phyloP scores from a whole-genome alignment of 148 eudicot genomes.

The Suaeda aralocaspica region DNA sequence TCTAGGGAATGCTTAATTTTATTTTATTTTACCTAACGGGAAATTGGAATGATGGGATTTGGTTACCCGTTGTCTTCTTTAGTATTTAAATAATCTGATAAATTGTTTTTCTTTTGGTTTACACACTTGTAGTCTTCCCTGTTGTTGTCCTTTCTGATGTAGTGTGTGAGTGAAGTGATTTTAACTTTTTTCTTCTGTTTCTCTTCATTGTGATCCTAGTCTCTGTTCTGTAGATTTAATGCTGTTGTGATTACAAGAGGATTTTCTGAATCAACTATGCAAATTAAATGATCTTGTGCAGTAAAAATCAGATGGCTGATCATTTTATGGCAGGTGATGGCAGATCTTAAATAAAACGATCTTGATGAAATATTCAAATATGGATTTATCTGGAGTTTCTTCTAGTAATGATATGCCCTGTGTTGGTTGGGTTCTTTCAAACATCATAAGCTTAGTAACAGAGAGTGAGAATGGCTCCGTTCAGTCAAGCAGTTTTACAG shows the following conservation, averaged over 20 bases:
- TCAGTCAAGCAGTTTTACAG: slow-evolving; percentile 44
- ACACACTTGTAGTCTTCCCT: neutral
- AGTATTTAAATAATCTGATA: neutral
- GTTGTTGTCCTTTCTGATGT: neutral
- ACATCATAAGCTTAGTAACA: slow-evolving; percentile 57
- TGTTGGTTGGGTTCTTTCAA: slow-evolving; percentile 89
- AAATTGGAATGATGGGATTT: too few relatives aligned
- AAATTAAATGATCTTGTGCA: neutral
- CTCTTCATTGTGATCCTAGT: neutral
- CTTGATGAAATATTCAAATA: slow-evolving; percentile 46
- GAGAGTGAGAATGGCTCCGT: slow-evolving; percentile 38
- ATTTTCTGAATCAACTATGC: slow-evolving; percentile 13
- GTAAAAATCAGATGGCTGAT: slow-evolving; percentile 54
- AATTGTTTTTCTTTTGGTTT: neutral
- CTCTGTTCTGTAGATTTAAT: neutral
- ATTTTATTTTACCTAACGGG: neutral
- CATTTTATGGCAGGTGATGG: slow-evolving; percentile 92
- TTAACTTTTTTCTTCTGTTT: neutral
- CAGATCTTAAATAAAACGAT: slow-evolving; percentile 71
- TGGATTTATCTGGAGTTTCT: slow-evolving; percentile 43
- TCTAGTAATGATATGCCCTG: slow-evolving; percentile 40
- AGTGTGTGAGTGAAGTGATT: neutral
- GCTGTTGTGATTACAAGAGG: neutral
- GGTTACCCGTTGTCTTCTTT: neutral
- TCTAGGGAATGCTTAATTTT: neutral